phyloP scores from a whole-genome alignment of 495 filamentous ascomycete genomes.

The Xylaria castorea region DNA sequence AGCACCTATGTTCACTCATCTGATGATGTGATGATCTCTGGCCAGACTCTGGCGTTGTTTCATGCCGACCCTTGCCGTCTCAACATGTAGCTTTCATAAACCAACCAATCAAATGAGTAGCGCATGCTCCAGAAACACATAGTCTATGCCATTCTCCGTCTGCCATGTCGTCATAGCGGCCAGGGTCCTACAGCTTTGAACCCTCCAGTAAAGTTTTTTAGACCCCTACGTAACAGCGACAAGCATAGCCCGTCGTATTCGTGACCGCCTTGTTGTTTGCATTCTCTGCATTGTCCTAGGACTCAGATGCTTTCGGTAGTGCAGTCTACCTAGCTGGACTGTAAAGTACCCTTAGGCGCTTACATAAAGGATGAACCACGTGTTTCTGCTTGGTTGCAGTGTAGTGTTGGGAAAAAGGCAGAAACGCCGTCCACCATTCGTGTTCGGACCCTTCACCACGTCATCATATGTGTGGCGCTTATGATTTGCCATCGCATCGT shows the following conservation, averaged over 20 bases:
- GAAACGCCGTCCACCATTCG: not conserved
- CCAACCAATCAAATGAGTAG: not conserved
- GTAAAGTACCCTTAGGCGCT: not conserved
- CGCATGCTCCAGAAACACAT: not conserved
- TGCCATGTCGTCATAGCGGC: constrained; percentile 17
- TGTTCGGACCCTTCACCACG: constrained; percentile 5
- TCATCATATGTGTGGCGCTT: not conserved
- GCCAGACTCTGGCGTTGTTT: constrained; percentile 5
- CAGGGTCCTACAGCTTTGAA: not conserved
- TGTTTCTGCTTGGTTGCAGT: not conserved
- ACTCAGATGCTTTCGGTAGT: not conserved
- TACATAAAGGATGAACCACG: not conserved
- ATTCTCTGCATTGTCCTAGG: not conserved
- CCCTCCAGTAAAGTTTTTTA: not conserved
- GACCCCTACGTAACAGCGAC: not conserved
- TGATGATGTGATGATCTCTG: not conserved
- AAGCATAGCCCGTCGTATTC: not conserved
- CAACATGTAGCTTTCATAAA: not conserved
- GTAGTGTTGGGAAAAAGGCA: not conserved
- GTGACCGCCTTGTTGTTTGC: constrained; percentile 4
- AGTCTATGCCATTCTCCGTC: not conserved
- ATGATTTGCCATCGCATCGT: constrained; percentile 4
- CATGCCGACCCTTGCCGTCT: constrained; percentile 3
- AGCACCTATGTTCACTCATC: not conserved
- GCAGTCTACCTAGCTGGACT: not conserved